Evolutionary conservation across 768 basidiomycete genomes (phyloP), one percentile per base, ranked within the genome.

Genomic region (Boletus eberwhitei): DNA sequence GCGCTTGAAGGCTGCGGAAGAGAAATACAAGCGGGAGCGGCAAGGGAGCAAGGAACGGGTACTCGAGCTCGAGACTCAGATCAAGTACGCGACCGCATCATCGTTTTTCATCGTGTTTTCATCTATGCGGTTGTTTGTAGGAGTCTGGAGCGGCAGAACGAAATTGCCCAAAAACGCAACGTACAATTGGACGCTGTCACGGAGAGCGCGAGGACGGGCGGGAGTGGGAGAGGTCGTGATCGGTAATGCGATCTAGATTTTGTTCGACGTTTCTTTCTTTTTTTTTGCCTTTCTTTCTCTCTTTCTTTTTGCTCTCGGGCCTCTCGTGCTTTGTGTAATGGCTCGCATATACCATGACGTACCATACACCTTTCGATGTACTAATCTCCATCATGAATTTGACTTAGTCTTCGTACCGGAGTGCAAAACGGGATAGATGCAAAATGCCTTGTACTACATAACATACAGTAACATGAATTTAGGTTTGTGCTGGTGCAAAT

Each of bases 41-140:
- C 95, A 98, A 64, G 97, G 96, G 4, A 83, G 87, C 41, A 99
- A 98, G 73, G 96, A 98, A 72, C 74, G 90, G 21, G 75, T 88
- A 1, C 61, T 70, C 12, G 89, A 93, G 71, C 73, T 93, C 54
- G 87, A 90, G 71, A 83, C 68, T 50, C 83, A 81, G 62, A 71
- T 90, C 59, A 88, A 84, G 91, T 93, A 34, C 80, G 91, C 90
- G 29, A 4, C 48, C 31, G 2, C 24, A 5, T 9, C 12, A 8
- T 52, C 41, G 76, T 56, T 38, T 48, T 21, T 11, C 21, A 9
- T 21, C 17, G 2, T 37, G 48, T 29, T 22, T 47, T 21, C 22
- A 1, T 11, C 22, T 11, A 26, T 52, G 21, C 4, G 8, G 3
- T 40, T 55, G 12, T 21, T 37, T 24, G 39, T 34, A 92, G 92